These are phyloP conservation scores for Akanthomyces muscarius DNA, from an alignment of 2,329 filamentous ascomycete genomes.

Conservation along the genomic window DNA sequence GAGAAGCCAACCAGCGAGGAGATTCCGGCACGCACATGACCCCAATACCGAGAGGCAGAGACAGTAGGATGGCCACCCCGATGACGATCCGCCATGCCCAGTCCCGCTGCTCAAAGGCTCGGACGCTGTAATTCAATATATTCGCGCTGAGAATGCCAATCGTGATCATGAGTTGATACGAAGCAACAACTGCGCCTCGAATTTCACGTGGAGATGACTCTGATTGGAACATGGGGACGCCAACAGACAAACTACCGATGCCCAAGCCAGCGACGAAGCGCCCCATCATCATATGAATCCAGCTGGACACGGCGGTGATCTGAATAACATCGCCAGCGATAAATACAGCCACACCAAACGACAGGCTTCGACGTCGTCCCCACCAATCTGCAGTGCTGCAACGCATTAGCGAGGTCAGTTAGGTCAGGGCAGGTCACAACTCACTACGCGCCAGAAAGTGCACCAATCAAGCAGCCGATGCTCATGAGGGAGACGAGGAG, in stretches of 20 bases:
- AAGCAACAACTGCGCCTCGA: slow-evolving; percentile 60
- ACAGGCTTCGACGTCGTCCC: slow-evolving; percentile 54
- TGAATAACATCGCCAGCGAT: slow-evolving; percentile 63
- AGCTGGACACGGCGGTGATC: slow-evolving; percentile 53
- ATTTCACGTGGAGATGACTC: slow-evolving; percentile 60
- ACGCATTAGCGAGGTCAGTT: too few relatives aligned
- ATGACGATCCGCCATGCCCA: slow-evolving; percentile 29
- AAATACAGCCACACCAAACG: slow-evolving; percentile 52
- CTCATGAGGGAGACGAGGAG: slow-evolving; percentile 54
- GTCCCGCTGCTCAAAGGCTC: slow-evolving; percentile 41
- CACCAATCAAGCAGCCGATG: slow-evolving; percentile 52
- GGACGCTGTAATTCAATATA: slow-evolving; percentile 51
- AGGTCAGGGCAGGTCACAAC: slow-evolving; percentile 11
- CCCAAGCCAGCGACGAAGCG: slow-evolving; percentile 64
- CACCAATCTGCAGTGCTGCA: slow-evolving; percentile 50
- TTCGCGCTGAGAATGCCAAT: slow-evolving; percentile 60
- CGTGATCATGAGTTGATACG: slow-evolving; percentile 73
- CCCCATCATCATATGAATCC: slow-evolving; percentile 64
- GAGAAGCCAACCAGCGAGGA: slow-evolving; percentile 52
- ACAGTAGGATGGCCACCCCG: slow-evolving; percentile 50
- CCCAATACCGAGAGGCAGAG: slow-evolving; percentile 49
- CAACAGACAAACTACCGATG: slow-evolving; percentile 61
- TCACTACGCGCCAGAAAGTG: slow-evolving; percentile 47
- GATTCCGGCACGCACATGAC: slow-evolving; percentile 53
- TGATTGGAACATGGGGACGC: slow-evolving; percentile 64